These are phyloP conservation scores for Anisogramma anomala DNA, from an alignment of 2,329 filamentous ascomycete species.

Conservation along the genomic window DNA sequence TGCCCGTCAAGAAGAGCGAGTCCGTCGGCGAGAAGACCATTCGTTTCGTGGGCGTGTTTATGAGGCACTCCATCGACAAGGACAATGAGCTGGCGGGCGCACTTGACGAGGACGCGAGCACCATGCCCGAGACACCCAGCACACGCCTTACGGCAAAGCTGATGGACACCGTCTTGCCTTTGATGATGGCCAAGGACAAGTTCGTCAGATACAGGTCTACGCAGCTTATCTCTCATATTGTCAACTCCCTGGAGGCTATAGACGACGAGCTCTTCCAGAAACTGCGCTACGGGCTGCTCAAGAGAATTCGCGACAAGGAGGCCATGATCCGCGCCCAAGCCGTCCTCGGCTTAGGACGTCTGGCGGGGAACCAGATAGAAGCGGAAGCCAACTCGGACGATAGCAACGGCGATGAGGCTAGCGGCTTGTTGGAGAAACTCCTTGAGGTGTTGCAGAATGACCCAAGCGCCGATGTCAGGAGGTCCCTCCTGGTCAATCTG, in stretches of 20 bases:
- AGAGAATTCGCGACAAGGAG: slow-evolving; percentile 87
- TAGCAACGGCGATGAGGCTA: slow-evolving; percentile 54
- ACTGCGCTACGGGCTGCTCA: slow-evolving; percentile 66
- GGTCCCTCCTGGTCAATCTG: slow-evolving; percentile 81
- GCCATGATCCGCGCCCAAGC: slow-evolving; percentile 85
- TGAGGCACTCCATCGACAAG: slow-evolving; percentile 60
- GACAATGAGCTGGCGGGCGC: slow-evolving; percentile 57
- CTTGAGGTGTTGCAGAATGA: slow-evolving; percentile 87
- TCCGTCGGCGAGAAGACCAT: slow-evolving; percentile 74
- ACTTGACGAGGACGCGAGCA: slow-evolving; percentile 55
- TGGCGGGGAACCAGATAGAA: slow-evolving; percentile 68
- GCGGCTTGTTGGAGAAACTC: slow-evolving; percentile 68
- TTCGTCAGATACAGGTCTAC: slow-evolving; percentile 80
- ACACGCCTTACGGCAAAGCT: slow-evolving; percentile 66
- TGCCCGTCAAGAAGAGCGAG: slow-evolving; percentile 88
- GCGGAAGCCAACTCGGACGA: slow-evolving; percentile 59
- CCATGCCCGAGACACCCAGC: slow-evolving; percentile 71
- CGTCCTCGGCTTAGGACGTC: slow-evolving; percentile 73
- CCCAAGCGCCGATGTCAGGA: slow-evolving; percentile 82
- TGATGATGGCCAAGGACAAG: slow-evolving; percentile 85
- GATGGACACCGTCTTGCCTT: slow-evolving; percentile 59
- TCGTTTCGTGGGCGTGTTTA: slow-evolving; percentile 76
- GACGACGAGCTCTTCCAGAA: slow-evolving; percentile 85
- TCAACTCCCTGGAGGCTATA: slow-evolving; percentile 84
- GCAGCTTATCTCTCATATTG: slow-evolving; percentile 79